phyloP scores from a whole-genome alignment of 2,329 filamentous ascomycete genomes.

The Huntiella abstrusa region DNA sequence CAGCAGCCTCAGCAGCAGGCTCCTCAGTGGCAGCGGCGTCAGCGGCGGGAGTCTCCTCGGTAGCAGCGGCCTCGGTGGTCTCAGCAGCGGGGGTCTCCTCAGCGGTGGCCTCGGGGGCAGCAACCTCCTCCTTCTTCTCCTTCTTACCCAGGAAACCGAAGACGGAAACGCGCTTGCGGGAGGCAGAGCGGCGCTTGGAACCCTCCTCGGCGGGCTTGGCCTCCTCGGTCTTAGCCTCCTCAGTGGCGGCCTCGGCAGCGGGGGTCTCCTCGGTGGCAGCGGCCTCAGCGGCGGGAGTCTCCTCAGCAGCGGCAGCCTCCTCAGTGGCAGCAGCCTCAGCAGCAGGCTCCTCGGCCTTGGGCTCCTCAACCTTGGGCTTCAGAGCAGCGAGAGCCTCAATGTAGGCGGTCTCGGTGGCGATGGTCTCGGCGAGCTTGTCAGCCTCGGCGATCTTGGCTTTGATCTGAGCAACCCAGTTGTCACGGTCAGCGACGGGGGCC shows the following conservation, averaged over 20 bases:
- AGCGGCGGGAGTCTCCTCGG: constrained; percentile 16
- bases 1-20: constrained; percentile 28
- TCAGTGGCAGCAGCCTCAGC: constrained; percentile 19
- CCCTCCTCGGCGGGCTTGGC: constrained; percentile 17
- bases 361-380: constrained; percentile 21
- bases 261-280: constrained; percentile 17
- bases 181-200: constrained; percentile 42
- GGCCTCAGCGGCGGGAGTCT: constrained; percentile 17
- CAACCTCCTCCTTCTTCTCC: constrained; percentile 16
- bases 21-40: constrained; percentile 26
- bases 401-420: constrained; percentile 29
- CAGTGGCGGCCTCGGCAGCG: constrained; percentile 16
- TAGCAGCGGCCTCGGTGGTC: constrained; percentile 14
- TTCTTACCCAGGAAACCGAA: constrained; percentile 34
- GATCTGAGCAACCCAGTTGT: constrained; percentile 76
- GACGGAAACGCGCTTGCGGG: constrained; percentile 47
- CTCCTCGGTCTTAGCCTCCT: constrained; percentile 20
- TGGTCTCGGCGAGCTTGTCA: constrained; percentile 44
- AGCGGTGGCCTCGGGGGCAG: constrained; percentile 13
- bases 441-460: constrained; percentile 71
- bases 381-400: constrained; percentile 40
- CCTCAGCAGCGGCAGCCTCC: constrained; percentile 19
- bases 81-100: constrained; percentile 18
- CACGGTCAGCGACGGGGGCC: constrained; percentile 59
- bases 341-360: constrained; percentile 15